Conservation (phyloP, 257 asterid genomes). For the Nicotiana benthamiana region DNA sequence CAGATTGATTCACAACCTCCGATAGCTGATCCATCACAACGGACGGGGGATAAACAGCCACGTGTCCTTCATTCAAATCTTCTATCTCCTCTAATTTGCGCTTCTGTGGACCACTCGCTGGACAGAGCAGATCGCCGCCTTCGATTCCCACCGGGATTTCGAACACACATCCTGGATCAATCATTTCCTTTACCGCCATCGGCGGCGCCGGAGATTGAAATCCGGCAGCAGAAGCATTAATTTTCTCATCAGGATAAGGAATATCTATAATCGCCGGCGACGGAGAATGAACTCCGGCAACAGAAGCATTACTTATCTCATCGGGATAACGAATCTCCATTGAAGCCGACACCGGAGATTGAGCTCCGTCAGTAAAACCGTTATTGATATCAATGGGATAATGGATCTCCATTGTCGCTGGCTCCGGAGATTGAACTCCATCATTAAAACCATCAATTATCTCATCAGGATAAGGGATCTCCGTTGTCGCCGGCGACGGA, state of each 20-base stretch:
- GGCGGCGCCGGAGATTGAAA: slow-evolving; percentile 14
- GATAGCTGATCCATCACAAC: background rate
- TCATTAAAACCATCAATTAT: background rate
- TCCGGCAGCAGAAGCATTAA: background rate
- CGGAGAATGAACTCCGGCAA: slow-evolving; percentile 6
- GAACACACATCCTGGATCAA: slow-evolving; percentile 16
- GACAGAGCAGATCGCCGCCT: slow-evolving; percentile 51
- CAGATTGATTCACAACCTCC: slow-evolving; percentile 18
- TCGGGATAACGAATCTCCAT: background rate
- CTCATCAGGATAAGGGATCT: background rate
- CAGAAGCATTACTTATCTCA: background rate
- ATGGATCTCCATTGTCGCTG: background rate
- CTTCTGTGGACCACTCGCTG: slow-evolving; percentile 9
- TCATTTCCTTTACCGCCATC: slow-evolving; percentile 5
- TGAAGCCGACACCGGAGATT: background rate
- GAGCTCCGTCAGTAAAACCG: background rate
- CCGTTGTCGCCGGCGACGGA: slow-evolving; percentile 1
- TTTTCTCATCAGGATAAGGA: background rate
- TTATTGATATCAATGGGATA: background rate
- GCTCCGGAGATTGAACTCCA: background rate
- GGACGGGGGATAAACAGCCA: slow-evolving; percentile 23
- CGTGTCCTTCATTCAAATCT: slow-evolving; percentile 13
- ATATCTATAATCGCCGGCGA: background rate
- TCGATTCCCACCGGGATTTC: slow-evolving; percentile 22
- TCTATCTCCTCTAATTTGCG: slow-evolving; percentile 16